phyloP scores from a whole-genome alignment of 768 basidiomycete genomes.

The Lactifluus hygrophoroides region DNA sequence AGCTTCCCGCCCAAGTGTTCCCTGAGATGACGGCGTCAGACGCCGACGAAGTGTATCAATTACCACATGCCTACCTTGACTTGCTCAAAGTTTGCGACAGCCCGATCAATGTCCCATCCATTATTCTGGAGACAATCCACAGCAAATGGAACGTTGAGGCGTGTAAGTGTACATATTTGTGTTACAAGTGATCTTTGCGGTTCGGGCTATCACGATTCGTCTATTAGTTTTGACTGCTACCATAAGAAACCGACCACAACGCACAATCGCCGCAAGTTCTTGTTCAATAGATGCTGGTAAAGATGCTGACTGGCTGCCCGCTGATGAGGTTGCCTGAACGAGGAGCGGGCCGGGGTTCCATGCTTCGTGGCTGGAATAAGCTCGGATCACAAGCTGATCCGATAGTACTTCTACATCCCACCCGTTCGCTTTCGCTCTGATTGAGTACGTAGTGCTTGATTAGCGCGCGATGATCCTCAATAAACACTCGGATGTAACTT shows the following conservation, averaged over 20 bases:
- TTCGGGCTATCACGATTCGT: constrained; percentile 42
- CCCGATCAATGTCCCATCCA: constrained; percentile 74
- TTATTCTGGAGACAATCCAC: constrained; percentile 82
- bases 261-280: constrained; percentile 48
- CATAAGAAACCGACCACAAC: constrained; percentile 25
- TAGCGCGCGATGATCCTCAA: constrained; percentile 5
- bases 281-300: constrained; percentile 36
- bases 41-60: constrained; percentile 40
- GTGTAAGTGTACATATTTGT: constrained; percentile 63
- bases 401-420: constrained; percentile 91
- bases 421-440: constrained; percentile 67
- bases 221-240: constrained; percentile 9
- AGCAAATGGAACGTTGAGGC: constrained; percentile 70
- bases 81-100: constrained; percentile 78
- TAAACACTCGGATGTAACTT: constrained; percentile 31
- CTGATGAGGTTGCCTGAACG: constrained; percentile 45
- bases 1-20: constrained; percentile 24
- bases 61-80: constrained; percentile 63
- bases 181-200: constrained; percentile 62
- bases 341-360: constrained; percentile 71
- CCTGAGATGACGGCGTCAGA: constrained; percentile 16
- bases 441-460: constrained; percentile 12
- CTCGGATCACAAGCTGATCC: constrained; percentile 76
- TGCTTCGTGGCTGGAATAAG: constrained; percentile 74
- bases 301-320: constrained; percentile 24